Base-by-base conservation (phyloP, 352 stramenopile species). In the Globisporangium echinulatum region DNA sequence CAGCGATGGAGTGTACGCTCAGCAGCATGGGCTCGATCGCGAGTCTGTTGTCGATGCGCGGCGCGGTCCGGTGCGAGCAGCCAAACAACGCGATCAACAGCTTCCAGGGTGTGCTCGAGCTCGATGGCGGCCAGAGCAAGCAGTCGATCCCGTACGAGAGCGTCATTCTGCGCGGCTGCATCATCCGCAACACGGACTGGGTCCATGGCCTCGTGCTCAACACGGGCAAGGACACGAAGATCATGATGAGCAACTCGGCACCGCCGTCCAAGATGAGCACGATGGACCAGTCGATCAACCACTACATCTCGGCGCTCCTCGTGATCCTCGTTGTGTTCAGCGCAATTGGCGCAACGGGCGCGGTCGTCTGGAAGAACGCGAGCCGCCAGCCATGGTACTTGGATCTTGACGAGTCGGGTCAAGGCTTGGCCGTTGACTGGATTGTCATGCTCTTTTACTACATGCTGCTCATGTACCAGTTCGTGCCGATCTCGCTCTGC, bases 401-500 rank as follows among this genome's bases (percentile, higher is more conserved):
- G 15, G 9, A 64, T 4, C 38, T 87, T 7, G 67, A 63, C 17
- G 69, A 57, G 0, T 76, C 77, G 10, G 59, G 64, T 7, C 69
- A 75, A 25, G 71, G 62, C 37, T 40, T 43, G 5, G 67, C 68
- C 1, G 69, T 77, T 4, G 76, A 89, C 56, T 92, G 81, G 73
- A 72, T 97, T 17, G 74, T 80, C 33, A 89, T 97, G 68, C 71
- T 98, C 19, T 90, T 98, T 39, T 91, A 90, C 59, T 99, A 98
- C 68, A 71, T 99, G 36, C 86, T 98, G 15, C 78, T 99, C 54
- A 95, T 98, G 77, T 97, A 92, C 73, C 94, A 98, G 64, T 98
- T 99, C 66, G 87, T 99, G 8, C 97, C 97, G 9, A 92, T 99
- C 62, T 98, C 92, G 56, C 80, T 99, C 15, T 98, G 97, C 63